Evolutionary conservation across 345 rosid genomes (phyloP).

Genomic region (Eucalyptus brandiana): DNA sequence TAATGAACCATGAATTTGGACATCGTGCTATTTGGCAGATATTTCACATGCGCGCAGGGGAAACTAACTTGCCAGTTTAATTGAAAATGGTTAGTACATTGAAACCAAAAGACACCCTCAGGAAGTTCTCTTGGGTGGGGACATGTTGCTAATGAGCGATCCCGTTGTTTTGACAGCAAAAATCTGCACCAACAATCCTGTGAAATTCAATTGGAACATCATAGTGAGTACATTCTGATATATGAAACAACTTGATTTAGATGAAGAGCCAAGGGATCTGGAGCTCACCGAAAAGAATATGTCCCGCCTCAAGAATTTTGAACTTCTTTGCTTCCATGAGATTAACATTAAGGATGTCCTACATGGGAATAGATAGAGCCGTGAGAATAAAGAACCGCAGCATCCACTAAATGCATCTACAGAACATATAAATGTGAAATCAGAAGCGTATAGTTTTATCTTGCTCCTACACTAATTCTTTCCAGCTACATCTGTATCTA

Average conservation of each 20-base stretch:
- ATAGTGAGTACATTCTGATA: not conserved
- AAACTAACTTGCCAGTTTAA: not conserved
- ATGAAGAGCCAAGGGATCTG: not conserved
- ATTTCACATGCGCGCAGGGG: not conserved
- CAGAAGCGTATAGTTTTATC: not conserved
- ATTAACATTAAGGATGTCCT: slow-evolving; percentile 13
- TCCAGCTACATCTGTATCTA: not conserved
- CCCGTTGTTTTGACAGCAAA: slow-evolving; percentile 11
- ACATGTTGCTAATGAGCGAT: slow-evolving; percentile 52
- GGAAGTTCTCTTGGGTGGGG: slow-evolving; percentile 64
- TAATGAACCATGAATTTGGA: not conserved
- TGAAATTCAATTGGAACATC: not conserved
- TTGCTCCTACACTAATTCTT: not conserved
- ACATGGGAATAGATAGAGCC: not conserved
- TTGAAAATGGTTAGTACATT: not conserved
- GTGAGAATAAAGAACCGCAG: not conserved
- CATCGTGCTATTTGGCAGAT: not conserved
- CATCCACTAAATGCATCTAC: not conserved
- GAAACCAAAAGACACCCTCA: not conserved
- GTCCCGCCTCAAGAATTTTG: slow-evolving; percentile 14
- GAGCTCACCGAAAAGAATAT: slow-evolving; percentile 26
- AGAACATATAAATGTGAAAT: not conserved
- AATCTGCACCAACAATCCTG: slow-evolving; percentile 22
- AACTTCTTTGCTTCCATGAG: slow-evolving; percentile 20
- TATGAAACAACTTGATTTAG: not conserved